Evolutionary conservation across 306 rosid genomes (phyloP).

Genomic region (Prunus padus): DNA sequence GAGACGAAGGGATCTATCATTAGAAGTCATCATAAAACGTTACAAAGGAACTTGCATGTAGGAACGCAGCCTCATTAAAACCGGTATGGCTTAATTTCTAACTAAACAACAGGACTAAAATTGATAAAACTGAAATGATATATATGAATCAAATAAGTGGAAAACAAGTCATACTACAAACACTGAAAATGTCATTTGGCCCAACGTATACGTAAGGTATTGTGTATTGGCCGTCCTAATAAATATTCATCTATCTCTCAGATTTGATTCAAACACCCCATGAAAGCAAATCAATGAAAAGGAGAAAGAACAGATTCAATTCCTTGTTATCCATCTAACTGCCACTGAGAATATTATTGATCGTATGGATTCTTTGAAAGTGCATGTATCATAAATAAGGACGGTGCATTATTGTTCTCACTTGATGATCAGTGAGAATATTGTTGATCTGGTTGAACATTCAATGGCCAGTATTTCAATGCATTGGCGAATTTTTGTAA

Average conservation of each 20-base stretch:
- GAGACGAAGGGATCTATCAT: too few relatives aligned
- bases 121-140: too few relatives aligned
- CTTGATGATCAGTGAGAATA: conserved; percentile 4
- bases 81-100: too few relatives aligned
- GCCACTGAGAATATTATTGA: neutral
- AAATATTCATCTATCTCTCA: neutral
- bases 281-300: neutral
- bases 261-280: neutral
- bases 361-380: neutral
- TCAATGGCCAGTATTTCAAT: neutral
- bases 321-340: neutral
- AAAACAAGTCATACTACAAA: too few relatives aligned
- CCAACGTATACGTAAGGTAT: too few relatives aligned
- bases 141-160: too few relatives aligned
- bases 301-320: conserved; percentile 7
- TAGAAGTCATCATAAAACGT: too few relatives aligned
- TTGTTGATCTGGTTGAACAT: neutral
- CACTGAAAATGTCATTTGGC: too few relatives aligned
- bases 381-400: neutral
- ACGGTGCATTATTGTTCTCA: neutral
- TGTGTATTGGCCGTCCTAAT: too few relatives aligned
- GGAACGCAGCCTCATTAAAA: too few relatives aligned
- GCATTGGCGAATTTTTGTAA: neutral
- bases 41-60: too few relatives aligned
- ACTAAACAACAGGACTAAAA: too few relatives aligned